Evolutionary conservation across 2,329 filamentous ascomycete genomes (phyloP).

Genomic region (Epichloe aotearoae): DNA sequence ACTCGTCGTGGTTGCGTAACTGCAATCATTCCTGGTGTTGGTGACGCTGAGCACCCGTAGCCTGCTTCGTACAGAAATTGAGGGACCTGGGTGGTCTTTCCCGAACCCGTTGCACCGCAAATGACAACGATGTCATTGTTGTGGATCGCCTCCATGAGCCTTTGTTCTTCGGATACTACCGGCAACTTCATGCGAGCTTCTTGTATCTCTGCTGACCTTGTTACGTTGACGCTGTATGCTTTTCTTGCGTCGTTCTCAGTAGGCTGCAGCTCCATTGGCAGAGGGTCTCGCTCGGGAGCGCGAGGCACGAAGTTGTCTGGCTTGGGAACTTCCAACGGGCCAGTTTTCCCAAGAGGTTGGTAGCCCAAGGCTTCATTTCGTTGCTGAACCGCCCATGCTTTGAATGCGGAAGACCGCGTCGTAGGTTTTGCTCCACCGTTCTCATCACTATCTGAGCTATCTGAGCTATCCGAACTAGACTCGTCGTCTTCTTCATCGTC

Average conservation of each 20-base stretch:
- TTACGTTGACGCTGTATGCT: conserved; percentile 61
- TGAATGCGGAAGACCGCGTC: conserved; percentile 56
- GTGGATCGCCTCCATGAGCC: conserved; percentile 94
- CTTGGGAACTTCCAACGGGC: conserved; percentile 38
- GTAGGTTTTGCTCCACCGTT: conserved; percentile 16
- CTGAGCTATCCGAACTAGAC: conserved; percentile 18
- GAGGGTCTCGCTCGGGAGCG: conserved; percentile 54
- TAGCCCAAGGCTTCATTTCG: conserved; percentile 72
- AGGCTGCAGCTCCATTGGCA: conserved; percentile 52
- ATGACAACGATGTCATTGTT: conserved; percentile 83
- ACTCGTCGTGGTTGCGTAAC: conserved; percentile 91
- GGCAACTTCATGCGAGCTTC: conserved; percentile 67
- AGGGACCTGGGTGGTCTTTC: conserved; percentile 94
- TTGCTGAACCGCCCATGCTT: conserved; percentile 80
- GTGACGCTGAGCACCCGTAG: conserved; percentile 65
- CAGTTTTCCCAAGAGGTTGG: conserved; percentile 30
- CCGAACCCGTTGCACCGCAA: conserved; percentile 89
- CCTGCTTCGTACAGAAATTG: conserved; percentile 94
- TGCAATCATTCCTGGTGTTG: conserved; percentile 83
- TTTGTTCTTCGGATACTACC: conserved; percentile 89
- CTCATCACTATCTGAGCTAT: conserved; percentile 14
- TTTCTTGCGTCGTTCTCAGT: conserved; percentile 51
- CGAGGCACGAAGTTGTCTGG: conserved; percentile 53
- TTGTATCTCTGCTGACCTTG: conserved; percentile 61
- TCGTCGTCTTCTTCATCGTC: conserved; percentile 19